phyloP scores from a whole-genome alignment of 352 stramenopile genomes.

The Globisporangium mamillatum region DNA sequence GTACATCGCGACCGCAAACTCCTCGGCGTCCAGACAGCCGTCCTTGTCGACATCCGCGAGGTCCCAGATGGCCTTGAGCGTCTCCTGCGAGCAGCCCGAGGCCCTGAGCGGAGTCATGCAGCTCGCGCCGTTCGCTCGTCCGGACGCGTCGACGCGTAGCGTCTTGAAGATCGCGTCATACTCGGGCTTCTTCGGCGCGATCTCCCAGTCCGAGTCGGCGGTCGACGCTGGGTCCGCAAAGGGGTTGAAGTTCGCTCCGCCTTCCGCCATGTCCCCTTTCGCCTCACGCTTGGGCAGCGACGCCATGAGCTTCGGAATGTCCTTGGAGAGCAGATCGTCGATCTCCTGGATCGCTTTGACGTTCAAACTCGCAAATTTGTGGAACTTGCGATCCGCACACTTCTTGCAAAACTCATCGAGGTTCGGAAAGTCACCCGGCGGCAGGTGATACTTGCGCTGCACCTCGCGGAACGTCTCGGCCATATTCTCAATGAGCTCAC shows the following conservation, averaged over 20 bases:
- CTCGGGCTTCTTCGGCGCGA: conserved; percentile 66
- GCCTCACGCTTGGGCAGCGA: conserved; percentile 57
- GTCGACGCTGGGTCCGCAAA: conserved; percentile 20
- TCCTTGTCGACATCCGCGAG: conserved; percentile 89
- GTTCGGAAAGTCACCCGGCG: conserved; percentile 93
- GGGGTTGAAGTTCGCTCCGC: conserved; percentile 26
- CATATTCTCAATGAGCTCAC: conserved; percentile 94
- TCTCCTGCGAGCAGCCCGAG: conserved; percentile 58
- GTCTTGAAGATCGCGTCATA: conserved; percentile 84
- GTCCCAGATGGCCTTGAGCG: conserved; percentile 87
- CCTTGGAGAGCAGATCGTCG: conserved; percentile 95
- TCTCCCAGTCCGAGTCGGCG: conserved; percentile 54
- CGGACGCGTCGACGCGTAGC: conserved; percentile 49
- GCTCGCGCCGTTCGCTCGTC: conserved; percentile 55
- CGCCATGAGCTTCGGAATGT: conserved; percentile 94
- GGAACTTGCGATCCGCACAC: conserved; percentile 86
- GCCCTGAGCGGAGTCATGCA: conserved; percentile 82
- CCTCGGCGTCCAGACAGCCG: conserved; percentile 82
- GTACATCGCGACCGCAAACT: conserved; percentile 92
- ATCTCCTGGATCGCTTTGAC: conserved; percentile 96
- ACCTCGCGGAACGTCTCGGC: conserved; percentile 96
- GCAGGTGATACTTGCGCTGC: conserved; percentile 96
- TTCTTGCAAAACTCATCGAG: conserved; percentile 86
- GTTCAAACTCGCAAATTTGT: conserved; percentile 91
- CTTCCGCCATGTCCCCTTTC: conserved; percentile 5